Base-by-base conservation (phyloP, 1,284 basidiomycete genomes). In the Fomitopsis schrenkii region DNA sequence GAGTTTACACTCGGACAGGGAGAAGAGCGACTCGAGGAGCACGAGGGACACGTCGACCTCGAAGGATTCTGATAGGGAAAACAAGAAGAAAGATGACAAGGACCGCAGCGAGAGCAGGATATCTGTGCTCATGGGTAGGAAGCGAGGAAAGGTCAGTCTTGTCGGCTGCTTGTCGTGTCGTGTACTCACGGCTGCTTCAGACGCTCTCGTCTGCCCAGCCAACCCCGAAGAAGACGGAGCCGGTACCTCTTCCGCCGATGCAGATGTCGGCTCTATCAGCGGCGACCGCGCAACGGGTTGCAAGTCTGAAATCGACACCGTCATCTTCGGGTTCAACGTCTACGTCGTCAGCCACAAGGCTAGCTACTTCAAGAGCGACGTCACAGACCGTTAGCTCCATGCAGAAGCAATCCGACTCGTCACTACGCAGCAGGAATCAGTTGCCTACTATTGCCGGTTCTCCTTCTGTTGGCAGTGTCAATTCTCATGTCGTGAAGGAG, bases 401-500 rank as follows among this genome's bases (percentile, higher is more conserved):
- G 85, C 87, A 89, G 74, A 92, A 93, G 70, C 86, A 89, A 60
- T 91, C 91, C 12, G 91, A 93, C 71, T 76, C 84, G 6, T 93
- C 91, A 30, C 80, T 93, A 45, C 86, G 91, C 19, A 85, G 79
- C 61, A 85, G 91, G 58, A 85, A 85, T 67, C 86, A 88, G 64
- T 75, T 97, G 8, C 94, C 94, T 5, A 92, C 93, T 2, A 96
- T 97, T 62, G 90, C 92, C 40, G 95, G 93, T 35, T 95, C 94
- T 2, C 94, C 95, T 6, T 95, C 94, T 4, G 88, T 95, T 33
- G 88, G 85, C 57, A 84, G 83, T 33, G 78, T 76, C 28, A 64
- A 69, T 42, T 78, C 82, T 53, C 79, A 79, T 59, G 76, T 75
- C 30, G 69, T 77, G 28, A 84, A 82, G 69, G 86, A 88, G 52